phyloP scores from a whole-genome alignment of 495 filamentous ascomycete genomes.

The Apodospora peruviana region DNA sequence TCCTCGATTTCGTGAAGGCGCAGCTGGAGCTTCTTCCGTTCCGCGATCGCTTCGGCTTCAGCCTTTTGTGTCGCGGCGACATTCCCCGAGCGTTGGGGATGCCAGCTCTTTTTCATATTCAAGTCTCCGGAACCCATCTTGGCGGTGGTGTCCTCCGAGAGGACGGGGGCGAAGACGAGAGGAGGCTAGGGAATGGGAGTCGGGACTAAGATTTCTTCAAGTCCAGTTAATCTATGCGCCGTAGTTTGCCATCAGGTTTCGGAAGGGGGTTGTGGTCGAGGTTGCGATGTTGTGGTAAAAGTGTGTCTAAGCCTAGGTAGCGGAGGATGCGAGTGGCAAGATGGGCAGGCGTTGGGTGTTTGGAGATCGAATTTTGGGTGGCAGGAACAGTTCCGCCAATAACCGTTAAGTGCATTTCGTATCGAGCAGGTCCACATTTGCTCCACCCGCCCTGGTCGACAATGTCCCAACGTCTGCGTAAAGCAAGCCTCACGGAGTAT shows the following conservation, averaged over 20 bases:
- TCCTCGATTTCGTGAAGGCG: slow-evolving; percentile 85
- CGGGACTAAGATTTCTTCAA: too few relatives aligned
- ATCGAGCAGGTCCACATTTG: neutral
- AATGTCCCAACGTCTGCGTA: too few relatives aligned
- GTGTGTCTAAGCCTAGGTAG: neutral
- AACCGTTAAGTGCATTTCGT: neutral
- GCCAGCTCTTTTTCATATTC: slow-evolving; percentile 98
- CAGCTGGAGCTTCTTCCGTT: slow-evolving; percentile 85
- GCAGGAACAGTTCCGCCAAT: neutral
- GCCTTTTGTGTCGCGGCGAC: slow-evolving; percentile 29
- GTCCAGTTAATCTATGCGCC: too few relatives aligned
- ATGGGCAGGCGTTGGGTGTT: neutral
- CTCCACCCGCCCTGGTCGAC: too few relatives aligned
- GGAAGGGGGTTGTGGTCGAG: neutral
- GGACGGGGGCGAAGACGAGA: neutral
- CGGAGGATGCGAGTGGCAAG: neutral
- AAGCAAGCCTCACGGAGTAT: too few relatives aligned
- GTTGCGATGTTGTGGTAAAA: neutral
- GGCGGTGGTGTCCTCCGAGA: slow-evolving; percentile 21
- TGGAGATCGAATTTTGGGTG: neutral
- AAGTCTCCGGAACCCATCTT: slow-evolving; percentile 79
- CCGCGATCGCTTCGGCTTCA: slow-evolving; percentile 89
- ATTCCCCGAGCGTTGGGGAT: slow-evolving; percentile 42
- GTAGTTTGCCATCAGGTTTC: too few relatives aligned
- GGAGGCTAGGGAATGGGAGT: too few relatives aligned